These are phyloP conservation scores for Fusarium albidum DNA, from an alignment of 2,329 filamentous ascomycete species.

Conservation along the genomic window DNA sequence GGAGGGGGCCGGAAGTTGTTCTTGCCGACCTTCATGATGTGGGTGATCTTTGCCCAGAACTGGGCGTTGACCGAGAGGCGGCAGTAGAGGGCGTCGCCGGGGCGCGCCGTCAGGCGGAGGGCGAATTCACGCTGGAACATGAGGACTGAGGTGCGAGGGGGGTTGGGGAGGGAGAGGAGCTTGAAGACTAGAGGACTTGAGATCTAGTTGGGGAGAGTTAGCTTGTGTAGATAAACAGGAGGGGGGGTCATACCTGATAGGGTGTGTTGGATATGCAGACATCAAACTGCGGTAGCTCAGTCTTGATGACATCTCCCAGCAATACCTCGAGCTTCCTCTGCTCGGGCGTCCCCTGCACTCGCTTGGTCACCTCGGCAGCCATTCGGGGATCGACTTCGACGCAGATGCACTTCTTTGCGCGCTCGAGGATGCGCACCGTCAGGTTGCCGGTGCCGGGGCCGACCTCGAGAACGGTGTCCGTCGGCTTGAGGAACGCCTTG, in stretches of 20 bases:
- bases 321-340: slow-evolving; percentile 87
- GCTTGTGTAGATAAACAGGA: neutral
- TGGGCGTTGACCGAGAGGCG: slow-evolving; percentile 93
- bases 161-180: slow-evolving; percentile 81
- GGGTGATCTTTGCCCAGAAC: slow-evolving; percentile 75
- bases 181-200: slow-evolving; percentile 92
- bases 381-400: slow-evolving; percentile 96
- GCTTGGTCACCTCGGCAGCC: slow-evolving; percentile 93
- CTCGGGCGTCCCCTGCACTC: slow-evolving; percentile 87
- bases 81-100: slow-evolving; percentile 88
- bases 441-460: slow-evolving; percentile 90
- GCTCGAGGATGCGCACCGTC: slow-evolving; percentile 87
- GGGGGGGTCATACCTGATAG: slow-evolving; percentile 61
- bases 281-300: slow-evolving; percentile 77
- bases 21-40: slow-evolving; percentile 91
- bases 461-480: slow-evolving; percentile 89
- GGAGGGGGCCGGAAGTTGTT: slow-evolving; percentile 98
- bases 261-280: slow-evolving; percentile 78
- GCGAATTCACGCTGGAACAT: slow-evolving; percentile 98
- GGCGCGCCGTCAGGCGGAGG: slow-evolving; percentile 85
- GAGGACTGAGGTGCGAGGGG: slow-evolving; percentile 85
- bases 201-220: slow-evolving; percentile 64
- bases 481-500: slow-evolving; percentile 90
- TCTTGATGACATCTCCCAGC: slow-evolving; percentile 88
- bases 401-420: slow-evolving; percentile 81